Base-by-base conservation (phyloP, 2,329 filamentous ascomycete species). In the Stemphylium beticola region DNA sequence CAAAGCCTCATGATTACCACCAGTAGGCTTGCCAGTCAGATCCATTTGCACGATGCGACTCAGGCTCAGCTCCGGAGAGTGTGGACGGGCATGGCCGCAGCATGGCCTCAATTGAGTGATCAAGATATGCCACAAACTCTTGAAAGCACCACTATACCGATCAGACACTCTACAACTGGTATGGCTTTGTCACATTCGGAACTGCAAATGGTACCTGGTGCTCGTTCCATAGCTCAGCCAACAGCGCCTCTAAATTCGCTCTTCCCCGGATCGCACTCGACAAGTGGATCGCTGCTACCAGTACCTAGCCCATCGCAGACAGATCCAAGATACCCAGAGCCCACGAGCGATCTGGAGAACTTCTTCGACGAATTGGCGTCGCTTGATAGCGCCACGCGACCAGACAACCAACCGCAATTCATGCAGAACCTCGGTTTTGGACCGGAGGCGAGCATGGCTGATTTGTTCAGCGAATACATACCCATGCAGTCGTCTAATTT, bases 361-460 rank as follows among this genome's bases (percentile, higher is more conserved):
- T 77, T 85, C 47, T 85, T 85, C 55, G 83, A 85, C 46, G 83
- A 86, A 59, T 70, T 86, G 33, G 83, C 83, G 3, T 82, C 83
- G 8, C 73, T 85, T 29, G 84, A 86, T 62, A 82, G 79, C 2
- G 78, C 78, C 18, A 80, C 84, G 48, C 74, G 77, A 32, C 73
- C 83, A 39, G 82, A 84, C 22, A 78, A 81, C 11, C 84, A 87
- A 58, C 79, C 83, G 2, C 83, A 87, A 58, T 88, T 88, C 63
- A 87, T 88, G 85, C 81, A 84, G 39, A 88, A 88, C 61, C 76
- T 89, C 17, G 86, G 86, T 0, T 87, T 88, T 67, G 84, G 82
- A 1, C 85, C 86, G 0, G 85, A 85, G 22, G 82, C 83, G 31
- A 85, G 86, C 53, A 76, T 87, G 44, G 78, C 80, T 0, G 84